These are phyloP conservation scores for Mycosphaerella arachidis DNA, from an alignment of 2,329 filamentous ascomycete species.

Conservation along the genomic window DNA sequence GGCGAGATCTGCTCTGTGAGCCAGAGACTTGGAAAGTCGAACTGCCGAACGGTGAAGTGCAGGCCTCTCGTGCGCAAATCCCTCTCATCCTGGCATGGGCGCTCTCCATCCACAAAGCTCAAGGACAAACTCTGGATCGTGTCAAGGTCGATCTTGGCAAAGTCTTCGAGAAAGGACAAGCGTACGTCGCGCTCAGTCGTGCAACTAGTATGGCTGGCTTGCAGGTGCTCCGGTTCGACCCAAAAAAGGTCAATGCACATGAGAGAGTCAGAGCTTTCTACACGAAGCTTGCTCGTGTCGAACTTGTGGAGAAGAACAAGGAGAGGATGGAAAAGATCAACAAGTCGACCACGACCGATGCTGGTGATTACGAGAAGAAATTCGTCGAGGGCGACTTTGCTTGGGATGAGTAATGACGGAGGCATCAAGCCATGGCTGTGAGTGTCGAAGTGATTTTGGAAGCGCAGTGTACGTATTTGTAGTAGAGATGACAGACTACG, in stretches of 20 bases:
- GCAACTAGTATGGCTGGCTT: slow-evolving; percentile 83
- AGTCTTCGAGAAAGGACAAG: slow-evolving; percentile 96
- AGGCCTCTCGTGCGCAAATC: slow-evolving; percentile 70
- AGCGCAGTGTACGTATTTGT: neutral
- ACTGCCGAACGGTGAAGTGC: slow-evolving; percentile 87
- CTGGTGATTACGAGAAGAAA: slow-evolving; percentile 30
- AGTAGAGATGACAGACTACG: neutral
- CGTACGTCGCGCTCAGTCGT: slow-evolving; percentile 92
- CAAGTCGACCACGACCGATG: slow-evolving; percentile 27
- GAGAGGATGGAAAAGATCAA: slow-evolving; percentile 29
- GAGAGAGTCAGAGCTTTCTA: slow-evolving; percentile 83
- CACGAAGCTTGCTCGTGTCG: slow-evolving; percentile 70
- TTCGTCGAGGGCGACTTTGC: slow-evolving; percentile 25
- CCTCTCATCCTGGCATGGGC: slow-evolving; percentile 96
- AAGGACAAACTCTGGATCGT: slow-evolving; percentile 87
- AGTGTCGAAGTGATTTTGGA: neutral
- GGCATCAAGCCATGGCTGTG: neutral
- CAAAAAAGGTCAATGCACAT: slow-evolving; percentile 89
- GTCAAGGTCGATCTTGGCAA: slow-evolving; percentile 91
- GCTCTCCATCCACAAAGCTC: slow-evolving; percentile 94
- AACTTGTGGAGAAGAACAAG: slow-evolving; percentile 38
- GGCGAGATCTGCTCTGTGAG: slow-evolving; percentile 72
- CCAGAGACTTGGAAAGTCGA: slow-evolving; percentile 96
- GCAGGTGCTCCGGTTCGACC: slow-evolving; percentile 84
- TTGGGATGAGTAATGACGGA: slow-evolving; percentile 6